Base-by-base conservation (phyloP, 768 basidiomycete species). In the Termitomyces sp. region DNA sequence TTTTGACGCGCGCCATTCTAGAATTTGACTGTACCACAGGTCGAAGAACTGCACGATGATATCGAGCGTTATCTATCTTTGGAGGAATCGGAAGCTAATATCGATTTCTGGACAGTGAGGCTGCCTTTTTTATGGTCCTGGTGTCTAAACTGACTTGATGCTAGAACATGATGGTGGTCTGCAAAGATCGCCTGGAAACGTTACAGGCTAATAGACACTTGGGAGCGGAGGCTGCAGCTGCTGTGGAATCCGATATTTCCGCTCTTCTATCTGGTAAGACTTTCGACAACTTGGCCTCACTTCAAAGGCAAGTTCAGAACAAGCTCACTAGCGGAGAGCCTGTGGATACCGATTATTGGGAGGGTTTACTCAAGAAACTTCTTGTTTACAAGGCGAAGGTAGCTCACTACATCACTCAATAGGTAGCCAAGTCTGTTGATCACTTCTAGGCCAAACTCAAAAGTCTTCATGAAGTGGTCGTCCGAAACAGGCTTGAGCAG, bases 381-480 rank as follows among this genome's bases (percentile, higher is more conserved):
- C 75, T 98, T 22, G 96, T 98, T 3, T 97, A 92, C 87, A 98
- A 98, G 73, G 90, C 97, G 21, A 98, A 98, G 77, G 94, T 93
- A 62, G 47, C 49, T 45, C 15, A n/a, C 46, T 10, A 6, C 14
- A 19, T 7, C 19, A 28, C 37, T 34, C 8, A 5, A 17, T 40
- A 28, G 14, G 10, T 5, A 17, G 26, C 19, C 24, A 30, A 55
- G 28, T 15, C 38, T 41, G 15, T 30, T 41, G 57, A n/a, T 60
- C 48, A 52, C 55, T 54, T 45, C 55, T 46, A 96, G 93, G 88
- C 93, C 7, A 97, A 95, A 65, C 78, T 99, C 40, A 91, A 92
- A 68, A 82, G 79, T 62, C 77, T 98, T 51, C 97, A 99, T 65
- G 94, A 98, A 74, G 89, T 98, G 28, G 95, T 98, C 11, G 91